Evolutionary conservation across 805 yeast genomes (phyloP), one percentile per base, ranked within the genome.

Genomic region (Yamadazyma takamatsuzukensis): DNA sequence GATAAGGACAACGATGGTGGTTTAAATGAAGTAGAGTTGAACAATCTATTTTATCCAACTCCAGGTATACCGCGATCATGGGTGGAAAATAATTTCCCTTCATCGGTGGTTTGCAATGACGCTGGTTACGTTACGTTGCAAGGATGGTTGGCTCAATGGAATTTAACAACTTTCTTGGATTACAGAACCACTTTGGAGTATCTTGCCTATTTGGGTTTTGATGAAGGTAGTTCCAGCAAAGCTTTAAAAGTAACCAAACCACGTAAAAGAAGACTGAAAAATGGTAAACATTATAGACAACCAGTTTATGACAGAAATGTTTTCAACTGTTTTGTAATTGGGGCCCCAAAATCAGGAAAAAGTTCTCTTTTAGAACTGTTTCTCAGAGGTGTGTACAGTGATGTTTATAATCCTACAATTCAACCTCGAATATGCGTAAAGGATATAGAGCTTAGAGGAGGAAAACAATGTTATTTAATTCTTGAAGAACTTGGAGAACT

Each of bases 101-200:
- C 72, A 16, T 77, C 95, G 1, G 85, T 95, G 8, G 96, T 90
- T 2, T 76, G 95, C 33, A 89, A 88, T 52, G 96, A 88, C 43
- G 80, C 79, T 41, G 97, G 96, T 0, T 74, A 78, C 52, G 88
- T 93, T 4, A 87, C 97, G 0, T 59, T 93, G 17, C 98, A 94
- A 61, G 98, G 99, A 3, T 93, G 99, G 99, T 61, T 93, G 23
- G 98, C 98, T 0, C 97, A 90, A 50, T 93, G 99, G 99, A 82
- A 90, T 47, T 83, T 93, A 84, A 87, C 96, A 0, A 90, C 97
- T 0, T 88, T 78, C 45, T 62, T 93, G 18, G 95, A 89, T 47
- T 78, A 83, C 51, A 78, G 73, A 45, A 81, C 87, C 1, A 88
- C 97, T 0, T 69, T 93, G 31, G 94, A 87, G 31, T 93, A 90